phyloP scores from a whole-genome alignment of 768 basidiomycete species.

The Pisolithus microcarpus region DNA sequence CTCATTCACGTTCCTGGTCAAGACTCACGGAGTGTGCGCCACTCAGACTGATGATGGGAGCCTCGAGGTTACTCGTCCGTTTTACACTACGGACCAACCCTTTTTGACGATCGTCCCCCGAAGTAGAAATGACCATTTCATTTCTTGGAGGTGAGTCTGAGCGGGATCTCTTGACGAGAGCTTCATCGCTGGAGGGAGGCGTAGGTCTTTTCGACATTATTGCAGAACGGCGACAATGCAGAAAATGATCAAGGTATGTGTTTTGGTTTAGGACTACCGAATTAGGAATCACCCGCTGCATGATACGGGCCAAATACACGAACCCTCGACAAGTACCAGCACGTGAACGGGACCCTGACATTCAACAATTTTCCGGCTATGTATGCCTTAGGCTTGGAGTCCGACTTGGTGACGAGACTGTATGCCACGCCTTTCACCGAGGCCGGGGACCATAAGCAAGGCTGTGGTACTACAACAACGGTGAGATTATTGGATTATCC shows the following conservation, averaged over 20 bases:
- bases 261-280: not conserved
- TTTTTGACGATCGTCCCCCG: slow-evolving; percentile 65
- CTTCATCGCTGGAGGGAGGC: slow-evolving; percentile 47
- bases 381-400: too few species aligned
- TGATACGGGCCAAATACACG: too few species aligned
- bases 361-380: too few species aligned
- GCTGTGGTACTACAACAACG: too few species aligned
- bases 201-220: slow-evolving; percentile 66
- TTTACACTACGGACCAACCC: slow-evolving; percentile 79
- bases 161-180: slow-evolving; percentile 57
- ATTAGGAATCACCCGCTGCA: not conserved
- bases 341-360: too few species aligned
- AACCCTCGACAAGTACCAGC: too few species aligned
- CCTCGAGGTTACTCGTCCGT: slow-evolving; percentile 87
- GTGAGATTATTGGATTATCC: too few species aligned
- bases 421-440: too few species aligned
- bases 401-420: too few species aligned
- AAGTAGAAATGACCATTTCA: slow-evolving; percentile 73
- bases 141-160: slow-evolving; percentile 46
- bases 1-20: not conserved
- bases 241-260: not conserved
- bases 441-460: too few species aligned
- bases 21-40: slow-evolving; percentile 77
- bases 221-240: not conserved
- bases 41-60: slow-evolving; percentile 86